Evolutionary conservation across 179 eudicot genomes (phyloP), one percentile per base, ranked within the genome.

Genomic region (Heliamphora pulchella): DNA sequence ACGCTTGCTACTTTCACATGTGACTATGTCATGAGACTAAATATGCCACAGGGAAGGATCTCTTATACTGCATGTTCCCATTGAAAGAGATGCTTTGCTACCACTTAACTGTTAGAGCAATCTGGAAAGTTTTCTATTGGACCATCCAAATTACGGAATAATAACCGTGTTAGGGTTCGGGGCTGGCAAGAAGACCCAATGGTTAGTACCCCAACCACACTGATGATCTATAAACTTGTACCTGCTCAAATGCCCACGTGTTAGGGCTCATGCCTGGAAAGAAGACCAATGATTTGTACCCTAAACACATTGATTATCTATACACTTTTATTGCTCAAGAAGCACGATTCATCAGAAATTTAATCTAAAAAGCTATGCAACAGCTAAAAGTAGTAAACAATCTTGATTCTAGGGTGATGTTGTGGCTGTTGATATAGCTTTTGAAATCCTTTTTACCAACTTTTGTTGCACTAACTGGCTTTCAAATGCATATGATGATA

Each of bases 121-220:
- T 76, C 68, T 18, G 41, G 20, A 2, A 46, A 59, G 62, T 76
- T 20, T 7, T 64, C 44, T 46, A 43, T 8, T 2, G n/a, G 57
- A 76, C 6, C 69, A 59, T n/a, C 68, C 46, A 10, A 18, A 61
- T 44, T 10, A 76, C 62, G 69, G 3, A 76, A 74, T 10, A 67
- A 39, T 47, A 47, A 47, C 4, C 48, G 0, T 22, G 8, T 22
- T 6, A 64, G 4, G 64, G 18, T 5, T 59, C 20, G 4, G 15
- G 64, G 17, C 64, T 67, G 48, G 48, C 71, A 9, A 39, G 48
- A 6, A 39, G 71, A 5, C 48, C 47, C 71, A 39, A 0, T 39
- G 5, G 11, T 11, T 67, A 11, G 8, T 67, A 67, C 48, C 48
- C 8, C 41, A 41, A 1, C 4, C n/a, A 20, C 43, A 5, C 68